Conservation (phyloP, 306 rosid species). For the Acacia confusa region DNA sequence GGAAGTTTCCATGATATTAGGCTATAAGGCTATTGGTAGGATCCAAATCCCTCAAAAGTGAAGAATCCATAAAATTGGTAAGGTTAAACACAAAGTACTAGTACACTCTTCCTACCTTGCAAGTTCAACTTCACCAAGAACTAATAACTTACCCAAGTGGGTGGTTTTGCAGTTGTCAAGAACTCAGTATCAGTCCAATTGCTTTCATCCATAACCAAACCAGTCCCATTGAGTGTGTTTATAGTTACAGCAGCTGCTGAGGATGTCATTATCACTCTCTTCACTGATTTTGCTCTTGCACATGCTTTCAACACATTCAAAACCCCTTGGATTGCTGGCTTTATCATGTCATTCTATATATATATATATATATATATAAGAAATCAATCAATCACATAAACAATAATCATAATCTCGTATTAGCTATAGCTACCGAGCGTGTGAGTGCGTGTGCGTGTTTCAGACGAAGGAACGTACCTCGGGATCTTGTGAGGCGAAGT, state of each 20-base stretch:
- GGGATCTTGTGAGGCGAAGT: constrained; percentile 81
- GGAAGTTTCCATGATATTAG: too few relatives aligned
- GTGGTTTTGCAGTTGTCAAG: constrained; percentile 61
- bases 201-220: constrained; percentile 56
- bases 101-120: too few relatives aligned
- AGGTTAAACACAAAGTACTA: not conserved
- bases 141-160: constrained; percentile 64
- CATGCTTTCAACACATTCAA: constrained; percentile 69
- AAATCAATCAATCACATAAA: not conserved
- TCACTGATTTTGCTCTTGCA: constrained; percentile 59
- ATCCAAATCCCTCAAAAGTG: not conserved
- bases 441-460: not conserved
- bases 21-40: too few relatives aligned
- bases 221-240: constrained; percentile 52
- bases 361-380: constrained; percentile 1
- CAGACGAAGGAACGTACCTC: constrained; percentile 52
- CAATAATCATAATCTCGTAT: not conserved
- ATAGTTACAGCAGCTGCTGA: constrained; percentile 75
- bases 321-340: constrained; percentile 77
- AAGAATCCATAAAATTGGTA: not conserved
- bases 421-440: not conserved
- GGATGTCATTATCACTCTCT: constrained; percentile 77
- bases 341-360: constrained; percentile 78
- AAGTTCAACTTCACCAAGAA: not conserved
- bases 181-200: constrained; percentile 73